A percentile compares a stretch with the other conserved stretches of the same genome.
These are phyloP conservation scores for Pseudonectria buxi DNA, from an alignment of 2,329 filamentous ascomycete genomes.

Conservation along the genomic window DNA sequence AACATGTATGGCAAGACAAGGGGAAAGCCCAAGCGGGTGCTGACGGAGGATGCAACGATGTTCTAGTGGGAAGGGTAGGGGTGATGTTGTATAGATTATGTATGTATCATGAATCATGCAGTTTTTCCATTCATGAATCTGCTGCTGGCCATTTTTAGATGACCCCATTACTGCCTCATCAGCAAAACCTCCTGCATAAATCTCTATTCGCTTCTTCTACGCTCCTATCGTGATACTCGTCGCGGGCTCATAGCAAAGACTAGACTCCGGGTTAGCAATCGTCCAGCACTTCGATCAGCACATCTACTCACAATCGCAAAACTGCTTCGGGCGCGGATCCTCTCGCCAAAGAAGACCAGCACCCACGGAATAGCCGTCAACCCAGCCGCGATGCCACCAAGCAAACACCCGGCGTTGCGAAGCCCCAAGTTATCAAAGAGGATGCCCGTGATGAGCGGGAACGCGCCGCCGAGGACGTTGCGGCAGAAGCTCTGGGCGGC, in stretches of 20 bases:
- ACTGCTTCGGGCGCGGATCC: conserved; percentile 67
- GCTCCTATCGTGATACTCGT: too few relatives aligned
- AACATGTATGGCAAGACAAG: conserved; percentile 5
- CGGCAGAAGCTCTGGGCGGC: conserved; percentile 83
- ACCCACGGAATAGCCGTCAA: conserved; percentile 85
- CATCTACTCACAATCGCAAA: conserved; percentile 56
- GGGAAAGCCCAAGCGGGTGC: conserved; percentile 1
- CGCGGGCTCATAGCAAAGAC: too few relatives aligned
- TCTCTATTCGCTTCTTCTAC: too few relatives aligned
- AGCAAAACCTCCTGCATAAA: too few relatives aligned
- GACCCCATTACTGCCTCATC: too few relatives aligned
- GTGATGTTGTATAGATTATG: too few relatives aligned
- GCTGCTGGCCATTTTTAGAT: too few relatives aligned
- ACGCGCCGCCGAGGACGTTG: conserved; percentile 74
- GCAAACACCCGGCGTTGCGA: conserved; percentile 62
- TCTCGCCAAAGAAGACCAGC: conserved; percentile 69
- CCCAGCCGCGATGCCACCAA: conserved; percentile 63
- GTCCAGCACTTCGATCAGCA: too few relatives aligned
- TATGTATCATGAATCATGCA: background rate
- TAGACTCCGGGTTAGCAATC: background rate
- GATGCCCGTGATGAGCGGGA: conserved; percentile 67
- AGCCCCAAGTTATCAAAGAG: conserved; percentile 70
- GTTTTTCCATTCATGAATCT: background rate
- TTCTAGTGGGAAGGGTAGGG: conserved; percentile 1
- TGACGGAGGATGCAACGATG: conserved; percentile 1